Conservation (phyloP, 345 rosid species). For the Boechera stricta region DNA sequence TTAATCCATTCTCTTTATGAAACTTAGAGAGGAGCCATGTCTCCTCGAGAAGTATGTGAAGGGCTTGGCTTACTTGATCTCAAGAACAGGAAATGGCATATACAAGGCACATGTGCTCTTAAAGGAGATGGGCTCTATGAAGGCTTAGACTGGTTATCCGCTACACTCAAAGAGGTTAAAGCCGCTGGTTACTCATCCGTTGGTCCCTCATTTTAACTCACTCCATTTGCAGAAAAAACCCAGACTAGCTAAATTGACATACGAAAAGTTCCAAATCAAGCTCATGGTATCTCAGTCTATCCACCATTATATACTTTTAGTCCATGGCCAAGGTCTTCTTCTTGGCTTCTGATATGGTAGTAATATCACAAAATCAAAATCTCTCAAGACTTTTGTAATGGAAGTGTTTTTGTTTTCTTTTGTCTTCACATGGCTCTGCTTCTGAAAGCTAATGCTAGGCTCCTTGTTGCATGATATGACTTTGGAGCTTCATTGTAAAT, state of each 20-base stretch:
- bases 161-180: constrained; percentile 83
- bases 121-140: constrained; percentile 97
- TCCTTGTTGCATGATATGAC: constrained; percentile 28
- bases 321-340: constrained; percentile 25
- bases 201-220: constrained; percentile 68
- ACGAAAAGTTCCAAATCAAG: constrained; percentile 20
- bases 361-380: constrained; percentile 23
- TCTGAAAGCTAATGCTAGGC: constrained; percentile 28
- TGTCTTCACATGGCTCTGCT: constrained; percentile 17
- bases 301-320: constrained; percentile 37
- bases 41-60: constrained; percentile 90
- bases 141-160: constrained; percentile 92
- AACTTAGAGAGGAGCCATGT: constrained; percentile 95
- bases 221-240: constrained; percentile 35
- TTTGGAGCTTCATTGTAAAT: constrained; percentile 38
- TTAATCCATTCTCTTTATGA: not conserved
- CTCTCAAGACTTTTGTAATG: constrained; percentile 7
- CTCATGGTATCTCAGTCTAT: constrained; percentile 24
- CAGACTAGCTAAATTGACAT: constrained; percentile 1
- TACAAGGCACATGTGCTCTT: constrained; percentile 97
- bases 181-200: constrained; percentile 90
- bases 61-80: constrained; percentile 92
- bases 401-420: constrained; percentile 1
- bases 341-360: constrained; percentile 23
- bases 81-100: constrained; percentile 98